Evolutionary conservation across 2,329 filamentous ascomycete genomes (phyloP), one percentile per base, ranked within the genome.

Genomic region (Escovopsis sp.): DNA sequence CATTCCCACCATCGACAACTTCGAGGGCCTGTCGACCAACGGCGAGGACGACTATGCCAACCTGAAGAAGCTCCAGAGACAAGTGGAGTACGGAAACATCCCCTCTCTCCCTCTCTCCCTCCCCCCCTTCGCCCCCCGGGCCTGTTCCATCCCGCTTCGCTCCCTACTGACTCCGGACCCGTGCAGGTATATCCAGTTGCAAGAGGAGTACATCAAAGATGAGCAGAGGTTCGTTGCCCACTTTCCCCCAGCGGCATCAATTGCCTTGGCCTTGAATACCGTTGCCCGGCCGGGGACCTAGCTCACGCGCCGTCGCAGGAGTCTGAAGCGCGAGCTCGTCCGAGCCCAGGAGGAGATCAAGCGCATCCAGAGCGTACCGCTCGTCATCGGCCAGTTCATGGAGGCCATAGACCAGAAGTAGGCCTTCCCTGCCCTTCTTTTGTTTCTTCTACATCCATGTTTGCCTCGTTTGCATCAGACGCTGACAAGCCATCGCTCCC

Each of bases 131-230:
- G 34, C 31, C 43, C 39, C 24, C 14, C 16, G 20, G 31, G 29
- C 30, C 13, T 35, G 15, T n/a, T n/a, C n/a, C n/a, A n/a, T n/a
- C n/a, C n/a, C n/a, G n/a, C n/a, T n/a, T 29, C 30, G 31, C 30
- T 30, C 32, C 20, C 11, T n/a, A 8, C 33, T 27, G 25, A 35
- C 39, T 24, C 14, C 35, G 49, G 45, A 43, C 40, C 35, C 57
- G 64, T 48, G 48, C 43, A 86, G 81, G 62, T 85, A 94, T 64
- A 94, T 96, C 61, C 86, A 95, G 65, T 74, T 98, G 54, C 91
- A 98, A 68, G 91, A 98, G 66, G 91, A 98, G 63, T 98, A 98
- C 66, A 98, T 98, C 78, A 98, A 98, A 70, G 91, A 98, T 77
- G 91, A 98, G 72, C 91, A 98, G 69, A 81, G 85, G 82, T 84